These are phyloP conservation scores for Meira nashicola DNA, from an alignment of 1,284 basidiomycete genomes.

Conservation along the genomic window DNA sequence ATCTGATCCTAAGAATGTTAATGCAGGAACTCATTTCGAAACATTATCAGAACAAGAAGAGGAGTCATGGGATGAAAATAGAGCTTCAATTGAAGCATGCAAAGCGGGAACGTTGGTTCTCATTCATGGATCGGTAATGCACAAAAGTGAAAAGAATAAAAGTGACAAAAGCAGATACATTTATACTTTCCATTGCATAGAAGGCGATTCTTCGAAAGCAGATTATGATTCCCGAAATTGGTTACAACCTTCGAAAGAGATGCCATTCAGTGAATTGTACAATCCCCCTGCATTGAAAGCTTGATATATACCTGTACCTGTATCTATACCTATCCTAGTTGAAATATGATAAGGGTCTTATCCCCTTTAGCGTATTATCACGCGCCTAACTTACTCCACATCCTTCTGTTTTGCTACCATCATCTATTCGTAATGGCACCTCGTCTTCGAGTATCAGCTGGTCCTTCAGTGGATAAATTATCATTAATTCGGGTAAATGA, in stretches of 20 bases:
- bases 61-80: slow-evolving; percentile 19
- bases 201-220: slow-evolving; percentile 24
- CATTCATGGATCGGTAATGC: slow-evolving; percentile 43
- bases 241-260: slow-evolving; percentile 29
- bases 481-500: slow-evolving; percentile 39
- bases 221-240: slow-evolving; percentile 39
- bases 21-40: slow-evolving; percentile 28
- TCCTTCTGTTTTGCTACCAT: background rate
- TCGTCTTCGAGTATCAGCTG: slow-evolving; percentile 42
- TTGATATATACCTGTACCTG: background rate
- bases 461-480: slow-evolving; percentile 28
- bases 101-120: slow-evolving; percentile 36
- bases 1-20: slow-evolving; percentile 15
- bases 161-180: slow-evolving; percentile 33
- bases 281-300: slow-evolving; percentile 2
- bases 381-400: too few relatives aligned
- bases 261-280: slow-evolving; percentile 32
- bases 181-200: slow-evolving; percentile 49
- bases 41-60: slow-evolving; percentile 25
- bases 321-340: too few relatives aligned
- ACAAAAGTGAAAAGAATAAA: slow-evolving; percentile 38
- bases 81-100: slow-evolving; percentile 29
- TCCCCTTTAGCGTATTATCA: too few relatives aligned
- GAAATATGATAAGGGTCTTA: too few relatives aligned
- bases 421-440: slow-evolving; percentile 33